A percentile compares a stretch with the other conserved stretches of the same genome.
Conservation (phyloP, 2,329 filamentous ascomycete species). For the Mycocentrospora acerina region DNA sequence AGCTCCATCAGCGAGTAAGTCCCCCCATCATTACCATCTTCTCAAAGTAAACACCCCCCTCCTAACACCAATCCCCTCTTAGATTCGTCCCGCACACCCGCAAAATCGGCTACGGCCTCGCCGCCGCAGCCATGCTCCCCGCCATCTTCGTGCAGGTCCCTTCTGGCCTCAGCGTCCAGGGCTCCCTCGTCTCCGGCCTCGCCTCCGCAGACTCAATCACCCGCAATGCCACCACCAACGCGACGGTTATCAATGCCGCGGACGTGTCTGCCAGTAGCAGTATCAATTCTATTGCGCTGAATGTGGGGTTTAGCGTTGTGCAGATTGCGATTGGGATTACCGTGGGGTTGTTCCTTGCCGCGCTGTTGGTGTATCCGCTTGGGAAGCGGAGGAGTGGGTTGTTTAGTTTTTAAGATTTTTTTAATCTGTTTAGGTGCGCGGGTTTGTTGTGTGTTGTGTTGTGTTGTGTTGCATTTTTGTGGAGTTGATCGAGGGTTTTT, state of each 20-base stretch:
- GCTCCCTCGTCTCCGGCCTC: slow-evolving; percentile 58
- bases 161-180: slow-evolving; percentile 59
- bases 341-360: slow-evolving; percentile 51
- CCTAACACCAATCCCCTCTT: background rate
- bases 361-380: slow-evolving; percentile 52
- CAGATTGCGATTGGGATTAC: slow-evolving; percentile 56
- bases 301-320: slow-evolving; percentile 51
- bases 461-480: too few species aligned
- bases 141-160: slow-evolving; percentile 76
- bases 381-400: slow-evolving; percentile 49
- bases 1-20: slow-evolving; percentile 22
- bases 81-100: slow-evolving; percentile 31
- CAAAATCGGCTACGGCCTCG: slow-evolving; percentile 68
- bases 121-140: slow-evolving; percentile 80
- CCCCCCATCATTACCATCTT: too few species aligned
- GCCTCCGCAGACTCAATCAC: slow-evolving; percentile 59
- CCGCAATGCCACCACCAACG: slow-evolving; percentile 47
- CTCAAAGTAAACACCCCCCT: too few species aligned
- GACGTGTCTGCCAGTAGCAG: slow-evolving; percentile 21
- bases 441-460: too few species aligned
- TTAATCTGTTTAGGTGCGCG: too few species aligned
- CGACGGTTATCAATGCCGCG: slow-evolving; percentile 39
- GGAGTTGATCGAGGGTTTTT: too few species aligned
- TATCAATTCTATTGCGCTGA: slow-evolving; percentile 50
- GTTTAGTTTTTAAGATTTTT: slow-evolving; percentile 32